Evolutionary conservation across 495 filamentous ascomycete genomes (phyloP), one percentile per base, ranked within the genome.

Genomic region (Xylaria telfairii): DNA sequence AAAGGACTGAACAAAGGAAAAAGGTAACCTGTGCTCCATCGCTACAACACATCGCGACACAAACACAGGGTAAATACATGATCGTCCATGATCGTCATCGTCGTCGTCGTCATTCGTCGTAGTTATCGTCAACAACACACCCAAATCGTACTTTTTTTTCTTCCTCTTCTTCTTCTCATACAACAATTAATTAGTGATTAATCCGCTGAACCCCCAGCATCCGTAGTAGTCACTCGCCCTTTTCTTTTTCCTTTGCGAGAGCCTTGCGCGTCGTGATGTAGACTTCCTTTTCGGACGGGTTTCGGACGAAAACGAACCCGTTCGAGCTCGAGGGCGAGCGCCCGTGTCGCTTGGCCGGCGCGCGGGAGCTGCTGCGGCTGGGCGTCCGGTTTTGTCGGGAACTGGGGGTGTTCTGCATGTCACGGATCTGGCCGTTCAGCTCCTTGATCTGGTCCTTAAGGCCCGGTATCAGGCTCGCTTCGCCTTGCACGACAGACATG

Each of bases 271-370:
- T 77, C 28, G 73, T 75, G 61, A 78, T 68, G 65, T 67, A 72
- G 21, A 76, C 67, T 17, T 65, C 54, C 53, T 76, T 75, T 13
- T 70, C 71, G 9, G 75, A 41, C 19, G 76, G 34, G 71, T 67
- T 70, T 19, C 77, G 74, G 8, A 79, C 75, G 65, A 77, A 79
- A 19, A 79, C 21, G 30, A 77, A 68, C n/a, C 71, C 54, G 60
- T 26, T 60, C 0, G 73, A 74, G 60, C 32, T 60, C 0, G 73
- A 74, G 9, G 75, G 71, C 17, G 72, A 75, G 47, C 70, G 71
- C 44, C 70, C 73, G 57, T 73, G 72, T 57, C 77, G 64, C 69
- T 78, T 78, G 6, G 47, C 19, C 19, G 71, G 51, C 17, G 73
- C 65, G 4, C 75, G 71, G 7, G 75, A 77, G 69, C 34, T 76